Percentiles rank a stretch among this genome's conserved stretches.
phyloP scores from a whole-genome alignment of 176 grass and related monocot genomes.

The Hyparrhenia diplandra region DNA sequence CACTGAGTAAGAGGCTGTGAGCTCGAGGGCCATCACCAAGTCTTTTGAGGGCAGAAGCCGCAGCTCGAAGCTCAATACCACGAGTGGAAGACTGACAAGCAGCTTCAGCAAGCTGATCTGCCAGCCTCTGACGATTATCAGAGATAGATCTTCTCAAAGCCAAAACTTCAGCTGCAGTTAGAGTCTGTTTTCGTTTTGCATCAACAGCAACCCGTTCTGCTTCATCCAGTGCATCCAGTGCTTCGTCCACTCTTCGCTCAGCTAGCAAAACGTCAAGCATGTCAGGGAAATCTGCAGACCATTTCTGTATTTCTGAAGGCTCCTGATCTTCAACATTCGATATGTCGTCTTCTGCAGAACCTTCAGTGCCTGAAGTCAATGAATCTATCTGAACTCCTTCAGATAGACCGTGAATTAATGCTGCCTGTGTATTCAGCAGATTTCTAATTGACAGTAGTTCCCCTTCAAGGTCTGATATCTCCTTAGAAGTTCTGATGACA shows the following conservation, averaged over 20 bases:
- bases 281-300: conserved; percentile 69
- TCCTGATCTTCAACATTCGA: conserved; percentile 71
- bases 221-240: conserved; percentile 80
- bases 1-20: no score
- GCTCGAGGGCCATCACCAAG: no score
- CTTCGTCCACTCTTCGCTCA: conserved; percentile 82
- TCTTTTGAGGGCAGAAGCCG: no score
- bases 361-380: conserved; percentile 47
- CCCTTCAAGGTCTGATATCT: conserved; percentile 95
- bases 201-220: conserved; percentile 60
- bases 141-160: conserved; percentile 45
- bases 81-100: no score
- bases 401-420: conserved; percentile 77
- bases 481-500: conserved; percentile 79
- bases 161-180: conserved; percentile 45
- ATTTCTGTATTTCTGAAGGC: conserved; percentile 68
- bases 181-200: conserved; percentile 44
- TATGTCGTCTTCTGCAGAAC: conserved; percentile 43
- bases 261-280: conserved; percentile 79
- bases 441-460: conserved; percentile 91
- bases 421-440: conserved; percentile 73
- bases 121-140: no score
- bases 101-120: no score
- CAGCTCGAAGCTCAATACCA: no score
- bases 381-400: conserved; percentile 87